Conservation (phyloP, 345 rosid species). For the Bruguiera parviflora region DNA sequence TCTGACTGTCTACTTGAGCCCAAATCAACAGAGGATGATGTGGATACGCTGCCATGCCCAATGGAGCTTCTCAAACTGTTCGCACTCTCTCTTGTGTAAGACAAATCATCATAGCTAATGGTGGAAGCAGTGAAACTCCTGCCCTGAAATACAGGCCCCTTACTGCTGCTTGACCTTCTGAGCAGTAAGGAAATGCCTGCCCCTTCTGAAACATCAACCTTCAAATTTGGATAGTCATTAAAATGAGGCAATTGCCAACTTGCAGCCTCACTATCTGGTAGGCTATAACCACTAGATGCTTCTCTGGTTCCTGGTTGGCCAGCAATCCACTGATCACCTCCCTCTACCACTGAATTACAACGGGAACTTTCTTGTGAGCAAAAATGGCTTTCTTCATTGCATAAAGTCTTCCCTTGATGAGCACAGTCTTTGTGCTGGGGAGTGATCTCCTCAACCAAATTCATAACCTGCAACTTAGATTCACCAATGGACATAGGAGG, state of each 20-base stretch:
- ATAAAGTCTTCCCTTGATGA: constrained; percentile 28
- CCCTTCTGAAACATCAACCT: constrained; percentile 45
- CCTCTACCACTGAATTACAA: constrained; percentile 30
- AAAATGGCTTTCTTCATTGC: constrained; percentile 27
- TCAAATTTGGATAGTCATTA: constrained; percentile 28
- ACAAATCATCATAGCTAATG: constrained; percentile 61
- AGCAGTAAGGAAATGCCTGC: constrained; percentile 66
- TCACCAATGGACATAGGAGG: constrained; percentile 24
- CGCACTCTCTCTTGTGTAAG: constrained; percentile 59
- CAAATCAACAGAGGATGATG: constrained; percentile 79
- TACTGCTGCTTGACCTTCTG: constrained; percentile 73
- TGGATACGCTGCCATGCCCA: constrained; percentile 66
- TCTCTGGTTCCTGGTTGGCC: constrained; percentile 38
- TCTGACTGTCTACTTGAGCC: constrained; percentile 63
- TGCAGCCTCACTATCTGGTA: constrained; percentile 28
- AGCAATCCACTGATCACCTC: constrained; percentile 34
- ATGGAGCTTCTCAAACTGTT: constrained; percentile 79
- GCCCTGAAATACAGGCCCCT: constrained; percentile 62
- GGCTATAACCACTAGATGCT: constrained; percentile 31
- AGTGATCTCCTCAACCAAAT: constrained; percentile 29
- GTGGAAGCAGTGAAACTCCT: constrained; percentile 58
- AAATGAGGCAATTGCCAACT: constrained; percentile 31
- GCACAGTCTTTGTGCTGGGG: constrained; percentile 9
- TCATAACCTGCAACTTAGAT: constrained; percentile 24
- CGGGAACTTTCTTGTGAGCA: constrained; percentile 35